Base-by-base conservation (phyloP, 352 stramenopile species). In the Pythium aquatile region DNA sequence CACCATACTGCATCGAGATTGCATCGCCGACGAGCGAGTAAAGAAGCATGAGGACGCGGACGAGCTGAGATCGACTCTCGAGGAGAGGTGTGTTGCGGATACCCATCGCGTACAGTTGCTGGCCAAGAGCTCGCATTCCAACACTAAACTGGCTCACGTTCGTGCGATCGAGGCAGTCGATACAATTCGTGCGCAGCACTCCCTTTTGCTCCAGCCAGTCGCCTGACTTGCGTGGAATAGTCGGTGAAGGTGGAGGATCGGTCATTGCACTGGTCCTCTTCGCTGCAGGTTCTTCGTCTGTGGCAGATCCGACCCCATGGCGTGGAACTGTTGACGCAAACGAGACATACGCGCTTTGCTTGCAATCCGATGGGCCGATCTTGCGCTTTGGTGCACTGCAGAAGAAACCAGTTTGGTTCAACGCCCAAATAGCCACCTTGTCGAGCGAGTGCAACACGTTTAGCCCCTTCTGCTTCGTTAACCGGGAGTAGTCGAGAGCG, bases 1-100 rank as follows among this genome's bases (percentile, higher is more conserved):
- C 98, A 51, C 97, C 98, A 72, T 99, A 99, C 70, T 99, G 98
- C 72, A 99, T 93, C 46, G 97, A 98, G 66, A 99, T 99, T 37
- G 96, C 90, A 75, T 99, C 97, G 33, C 97, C 98, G 59, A 99
- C 95, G 37, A 98, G 83, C 24, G 98, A 98, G 76, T 99, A 99
- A 69, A 99, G 91, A 48, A 98, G 96, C 82, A 99, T 99, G 7
- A 99, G 75, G 53, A 98, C 91, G 26, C 90, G 81, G 44, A 99
- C 93, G 51, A 99, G 88, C 66, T 97, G 96, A 3, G 92, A 98
- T 9, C 86, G 88, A 54, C 77, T 93, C 59, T 95, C 84, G 42
- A 97, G 56, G 0, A 92, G 60, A 32, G 84, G 80, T 32, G 84
- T 93, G 61, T 90, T 97, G 55, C 92, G 87, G 54, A 99, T 98